Evolutionary conservation across 371 early-diverging fungal genomes (phyloP), one percentile per base, ranked within the genome.

Genomic region (Mucor sp.): DNA sequence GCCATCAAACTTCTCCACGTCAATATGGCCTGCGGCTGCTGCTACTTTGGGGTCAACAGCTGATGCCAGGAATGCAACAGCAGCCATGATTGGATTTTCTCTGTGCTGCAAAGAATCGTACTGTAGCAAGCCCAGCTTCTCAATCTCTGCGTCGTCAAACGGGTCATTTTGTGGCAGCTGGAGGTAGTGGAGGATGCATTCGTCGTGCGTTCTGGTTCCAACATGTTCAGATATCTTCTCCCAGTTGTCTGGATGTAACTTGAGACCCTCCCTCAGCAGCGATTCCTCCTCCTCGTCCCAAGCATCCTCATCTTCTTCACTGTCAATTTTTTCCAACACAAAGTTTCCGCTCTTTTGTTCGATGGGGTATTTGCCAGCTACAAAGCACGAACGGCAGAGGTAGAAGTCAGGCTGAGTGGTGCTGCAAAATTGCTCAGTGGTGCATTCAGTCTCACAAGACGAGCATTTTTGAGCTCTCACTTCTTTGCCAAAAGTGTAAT

Each of bases 51-150:
- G 97, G 70, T 92, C 87, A 9, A 99, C 97, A 8, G 93, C 88
- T n/a, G 94, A 89, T 3, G 97, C 95, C 71, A 99, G 79, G 71
- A 98, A 98, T 0, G 99, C 95, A 1, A 98, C 94, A 0, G 97
- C 90, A 7, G 94, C 88, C 93, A 98, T 91, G 21, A 98, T 92
- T 0, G 99, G 99, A 74, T 99, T 99, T 39, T 95, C 94, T 0
- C 90, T 90, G 80, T 50, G 81, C 84, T 78, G 91, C 76, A 23
- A 30, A 86, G 84, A 39, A 74, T 91, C 83, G 72, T 85, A 93
- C 37, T 76, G 80, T 27, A 80, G 63, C 27, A 83, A 58, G 4
- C 79, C 81, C 4, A 80, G 53, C 55, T 87, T 79, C 12, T 76
- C 65, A 1, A 83, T 66, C 66, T 85, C 59, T 60, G 58, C 19